Evolutionary conservation across 352 stramenopile species (phyloP), one percentile per base, ranked within the genome.

Genomic region (Pythium oligandrum): DNA sequence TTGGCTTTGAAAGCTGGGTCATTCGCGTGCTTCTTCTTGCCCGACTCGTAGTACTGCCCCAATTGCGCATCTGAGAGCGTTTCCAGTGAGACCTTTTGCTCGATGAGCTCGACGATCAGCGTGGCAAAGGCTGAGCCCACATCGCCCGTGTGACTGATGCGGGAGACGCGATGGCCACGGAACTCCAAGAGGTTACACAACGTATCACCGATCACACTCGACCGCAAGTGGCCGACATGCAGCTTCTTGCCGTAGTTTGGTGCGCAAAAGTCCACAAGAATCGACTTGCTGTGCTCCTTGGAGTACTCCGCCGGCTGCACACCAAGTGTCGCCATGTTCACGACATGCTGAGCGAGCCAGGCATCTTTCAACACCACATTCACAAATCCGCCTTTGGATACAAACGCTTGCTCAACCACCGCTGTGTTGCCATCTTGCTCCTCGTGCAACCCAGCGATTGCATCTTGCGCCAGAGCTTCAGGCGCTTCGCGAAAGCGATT

Each of bases 221-320:
- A 91, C 4, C 83, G 75, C 56, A 94, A 62, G 47, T 94, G 83
- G 7, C 81, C 83, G 11, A 94, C 83, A 47, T 94, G 83, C 30
- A 94, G 64, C 57, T 90, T 90, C 68, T 92, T 94, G 63, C 83
- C 83, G 40, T 91, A 82, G 51, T 94, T 94, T 2, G 83, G 83
- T 4, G 81, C 78, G 34, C 77, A 79, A 68, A 92, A 94, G 57
- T 94, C 83, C 51, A 92, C 82, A 3, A 94, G 66, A 49, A 90
- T 74, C 11, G 52, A 52, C 51, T 75, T 68, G 57, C 51, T 65
- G 12, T 68, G 43, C 17, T 49, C 55, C 2, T 7, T n/a, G 6
- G 51, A 51, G 5, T 65, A 53, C 6, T 58, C 38, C 4, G 53
- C 55, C 4, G 73, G 70, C 12, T 48, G 45, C 4, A 88, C 63